These are phyloP conservation scores for Apiospora hydei DNA, from an alignment of 2,329 filamentous ascomycete species.

Conservation along the genomic window DNA sequence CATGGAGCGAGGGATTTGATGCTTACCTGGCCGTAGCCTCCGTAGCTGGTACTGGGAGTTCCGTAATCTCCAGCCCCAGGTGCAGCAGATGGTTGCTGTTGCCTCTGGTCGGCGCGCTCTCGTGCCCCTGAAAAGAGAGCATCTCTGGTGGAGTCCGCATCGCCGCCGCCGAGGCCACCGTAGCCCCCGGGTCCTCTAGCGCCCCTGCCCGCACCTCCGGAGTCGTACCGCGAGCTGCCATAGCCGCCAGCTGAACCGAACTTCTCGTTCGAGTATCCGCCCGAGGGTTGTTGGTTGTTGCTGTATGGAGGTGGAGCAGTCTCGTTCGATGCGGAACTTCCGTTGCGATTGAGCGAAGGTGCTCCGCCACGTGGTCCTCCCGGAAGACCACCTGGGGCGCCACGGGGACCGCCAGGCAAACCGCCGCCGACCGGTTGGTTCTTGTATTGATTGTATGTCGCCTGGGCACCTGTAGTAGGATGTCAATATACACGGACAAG, in stretches of 20 bases:
- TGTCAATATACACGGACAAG: not conserved
- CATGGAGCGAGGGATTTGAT: not conserved
- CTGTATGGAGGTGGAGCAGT: constrained; percentile 48
- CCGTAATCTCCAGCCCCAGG: constrained; percentile 29
- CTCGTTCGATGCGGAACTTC: constrained; percentile 36
- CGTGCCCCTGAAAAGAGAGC: constrained; percentile 61
- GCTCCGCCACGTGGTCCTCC: constrained; percentile 43
- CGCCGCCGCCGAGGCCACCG: constrained; percentile 61
- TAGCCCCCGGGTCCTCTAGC: constrained; percentile 64
- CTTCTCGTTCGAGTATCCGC: constrained; percentile 40
- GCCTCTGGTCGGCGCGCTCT: constrained; percentile 37
- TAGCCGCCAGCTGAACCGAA: constrained; percentile 53
- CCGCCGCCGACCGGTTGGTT: constrained; percentile 30
- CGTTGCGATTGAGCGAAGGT: constrained; percentile 34
- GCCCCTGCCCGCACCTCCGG: constrained; percentile 38
- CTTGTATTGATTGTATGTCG: constrained; percentile 28
- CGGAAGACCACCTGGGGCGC: constrained; percentile 43
- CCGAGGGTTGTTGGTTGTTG: constrained; percentile 30
- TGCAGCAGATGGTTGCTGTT: constrained; percentile 30
- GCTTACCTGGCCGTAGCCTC: constrained; percentile 62
- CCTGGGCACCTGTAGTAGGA: constrained; percentile 43
- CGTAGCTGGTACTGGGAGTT: constrained; percentile 45
- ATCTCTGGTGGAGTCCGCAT: constrained; percentile 63
- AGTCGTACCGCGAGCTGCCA: constrained; percentile 60
- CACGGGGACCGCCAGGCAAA: constrained; percentile 41